A percentile compares a stretch with the other conserved stretches of the same genome.
These are phyloP conservation scores for Plantago major DNA, from an alignment of 257 asterid genomes.

Conservation along the genomic window DNA sequence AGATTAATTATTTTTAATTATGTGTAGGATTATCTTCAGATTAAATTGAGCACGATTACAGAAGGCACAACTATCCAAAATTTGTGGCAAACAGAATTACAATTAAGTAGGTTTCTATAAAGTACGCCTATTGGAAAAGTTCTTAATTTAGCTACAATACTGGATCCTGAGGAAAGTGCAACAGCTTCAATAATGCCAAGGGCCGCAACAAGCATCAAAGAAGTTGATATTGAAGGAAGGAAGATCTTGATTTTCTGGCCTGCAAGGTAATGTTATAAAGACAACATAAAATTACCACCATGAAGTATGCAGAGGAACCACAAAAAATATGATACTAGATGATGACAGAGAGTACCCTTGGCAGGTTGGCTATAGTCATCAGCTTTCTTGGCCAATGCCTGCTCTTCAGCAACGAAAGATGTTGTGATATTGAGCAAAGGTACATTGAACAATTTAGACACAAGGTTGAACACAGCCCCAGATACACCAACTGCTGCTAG, in stretches of 20 bases:
- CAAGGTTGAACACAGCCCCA: slow-evolving; percentile 79
- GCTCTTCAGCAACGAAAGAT: slow-evolving; percentile 98
- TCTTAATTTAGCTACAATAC: slow-evolving; percentile 34
- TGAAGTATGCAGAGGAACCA: slow-evolving; percentile 8
- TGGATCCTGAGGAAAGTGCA: slow-evolving; percentile 62
- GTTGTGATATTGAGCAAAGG: slow-evolving; percentile 94
- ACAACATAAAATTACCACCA: slow-evolving; percentile 8
- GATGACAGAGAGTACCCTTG: slow-evolving; percentile 30
- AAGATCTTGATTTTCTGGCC: slow-evolving; percentile 37
- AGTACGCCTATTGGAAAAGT: slow-evolving; percentile 13
- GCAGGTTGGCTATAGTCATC: slow-evolving; percentile 26
- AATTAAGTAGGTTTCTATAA: neutral
- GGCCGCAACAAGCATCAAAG: slow-evolving; percentile 71
- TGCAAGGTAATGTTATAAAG: slow-evolving; percentile 34
- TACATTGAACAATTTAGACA: slow-evolving; percentile 85
- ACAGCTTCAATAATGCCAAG: slow-evolving; percentile 82
- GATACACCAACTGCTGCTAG: slow-evolving; percentile 96
- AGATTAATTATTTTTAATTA: no score
- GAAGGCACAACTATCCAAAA: no score
- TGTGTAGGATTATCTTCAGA: no score
- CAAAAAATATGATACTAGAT: slow-evolving; percentile 12
- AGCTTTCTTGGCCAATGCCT: slow-evolving; percentile 45
- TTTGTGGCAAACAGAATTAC: no score
- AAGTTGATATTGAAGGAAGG: slow-evolving; percentile 89
- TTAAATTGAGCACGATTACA: no score